A percentile compares a stretch with the other conserved stretches of the same genome.
Evolutionary conservation across 2,329 filamentous ascomycete genomes (phyloP).

Genomic region (Penicillium hesseltinei): DNA sequence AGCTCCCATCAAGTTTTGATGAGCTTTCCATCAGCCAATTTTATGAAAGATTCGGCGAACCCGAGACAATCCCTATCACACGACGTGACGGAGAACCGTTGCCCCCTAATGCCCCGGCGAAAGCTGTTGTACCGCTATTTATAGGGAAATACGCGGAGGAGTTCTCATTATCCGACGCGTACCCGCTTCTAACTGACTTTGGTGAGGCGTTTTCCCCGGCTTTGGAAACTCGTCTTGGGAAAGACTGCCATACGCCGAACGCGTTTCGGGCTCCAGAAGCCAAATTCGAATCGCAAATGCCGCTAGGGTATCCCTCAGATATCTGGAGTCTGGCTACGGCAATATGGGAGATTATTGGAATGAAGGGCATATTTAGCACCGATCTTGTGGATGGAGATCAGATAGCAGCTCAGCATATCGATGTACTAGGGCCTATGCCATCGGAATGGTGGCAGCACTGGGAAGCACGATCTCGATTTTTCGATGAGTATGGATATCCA

Average conservation of each 20-base stretch:
- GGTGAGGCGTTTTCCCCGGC: slow-evolving; percentile 30
- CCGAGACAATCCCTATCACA: slow-evolving; percentile 28
- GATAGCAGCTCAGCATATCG: slow-evolving; percentile 20
- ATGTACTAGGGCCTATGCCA: slow-evolving; percentile 24
- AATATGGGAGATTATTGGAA: slow-evolving; percentile 29
- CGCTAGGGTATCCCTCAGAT: slow-evolving; percentile 25
- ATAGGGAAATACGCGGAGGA: slow-evolving; percentile 32
- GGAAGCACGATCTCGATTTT: slow-evolving; percentile 15
- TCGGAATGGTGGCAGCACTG: slow-evolving; percentile 18
- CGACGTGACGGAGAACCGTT: slow-evolving; percentile 23
- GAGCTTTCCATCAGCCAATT: slow-evolving; percentile 33
- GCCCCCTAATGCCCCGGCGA: slow-evolving; percentile 26
- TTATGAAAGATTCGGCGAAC: slow-evolving; percentile 32
- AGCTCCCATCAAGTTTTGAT: slow-evolving; percentile 27
- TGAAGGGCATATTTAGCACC: slow-evolving; percentile 24
- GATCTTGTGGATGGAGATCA: slow-evolving; percentile 18
- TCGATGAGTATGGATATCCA: slow-evolving; percentile 16
- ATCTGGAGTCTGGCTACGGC: slow-evolving; percentile 27
- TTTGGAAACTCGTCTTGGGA: slow-evolving; percentile 3
- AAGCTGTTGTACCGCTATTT: slow-evolving; percentile 27
- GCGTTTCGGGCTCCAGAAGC: slow-evolving; percentile 25
- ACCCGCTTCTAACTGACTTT: slow-evolving; percentile 36
- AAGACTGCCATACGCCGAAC: slow-evolving; percentile 23
- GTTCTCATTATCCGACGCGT: slow-evolving; percentile 29
- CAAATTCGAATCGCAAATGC: slow-evolving; percentile 19